phyloP scores from a whole-genome alignment of 495 filamentous ascomycete genomes.

The Aspergillus sparsus region DNA sequence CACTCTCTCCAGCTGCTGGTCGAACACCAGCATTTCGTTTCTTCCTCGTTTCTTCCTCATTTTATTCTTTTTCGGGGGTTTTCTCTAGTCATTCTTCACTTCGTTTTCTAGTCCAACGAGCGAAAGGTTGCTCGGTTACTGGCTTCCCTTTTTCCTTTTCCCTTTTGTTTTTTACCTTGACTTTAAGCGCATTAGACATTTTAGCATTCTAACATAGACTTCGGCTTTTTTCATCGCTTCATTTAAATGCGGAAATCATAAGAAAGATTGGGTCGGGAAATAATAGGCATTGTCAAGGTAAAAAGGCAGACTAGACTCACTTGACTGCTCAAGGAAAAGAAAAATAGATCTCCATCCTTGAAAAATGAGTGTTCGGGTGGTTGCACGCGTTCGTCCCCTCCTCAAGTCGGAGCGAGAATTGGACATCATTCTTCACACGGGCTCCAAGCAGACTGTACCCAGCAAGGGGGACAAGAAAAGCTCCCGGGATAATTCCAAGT shows the following conservation, averaged over 20 bases:
- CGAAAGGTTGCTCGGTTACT: too few species aligned
- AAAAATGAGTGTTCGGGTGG: slow-evolving; percentile 69
- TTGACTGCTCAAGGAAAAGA: slow-evolving; percentile 15
- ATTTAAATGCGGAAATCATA: too few species aligned
- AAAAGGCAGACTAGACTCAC: background rate
- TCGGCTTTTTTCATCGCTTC: too few species aligned
- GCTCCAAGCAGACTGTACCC: slow-evolving; percentile 26
- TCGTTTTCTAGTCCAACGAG: too few species aligned
- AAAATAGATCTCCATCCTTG: background rate
- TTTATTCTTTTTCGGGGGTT: too few species aligned
- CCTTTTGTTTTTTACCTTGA: too few species aligned
- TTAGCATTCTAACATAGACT: too few species aligned
- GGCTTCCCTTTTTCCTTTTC: too few species aligned
- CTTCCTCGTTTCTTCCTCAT: background rate
- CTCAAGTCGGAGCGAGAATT: slow-evolving; percentile 77
- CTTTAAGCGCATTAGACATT: too few species aligned
- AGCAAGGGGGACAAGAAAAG: slow-evolving; percentile 33
- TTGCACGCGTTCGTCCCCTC: slow-evolving; percentile 86
- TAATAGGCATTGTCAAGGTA: background rate
- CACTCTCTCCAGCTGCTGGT: slow-evolving; percentile 19
- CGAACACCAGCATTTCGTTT: slow-evolving; percentile 19
- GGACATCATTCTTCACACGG: slow-evolving; percentile 77
- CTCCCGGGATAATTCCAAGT: slow-evolving; percentile 39
- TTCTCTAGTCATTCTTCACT: too few species aligned
- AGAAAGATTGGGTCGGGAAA: too few species aligned